Base-by-base conservation (phyloP, 345 rosid genomes). In the Eucalyptus guilfoylei region DNA sequence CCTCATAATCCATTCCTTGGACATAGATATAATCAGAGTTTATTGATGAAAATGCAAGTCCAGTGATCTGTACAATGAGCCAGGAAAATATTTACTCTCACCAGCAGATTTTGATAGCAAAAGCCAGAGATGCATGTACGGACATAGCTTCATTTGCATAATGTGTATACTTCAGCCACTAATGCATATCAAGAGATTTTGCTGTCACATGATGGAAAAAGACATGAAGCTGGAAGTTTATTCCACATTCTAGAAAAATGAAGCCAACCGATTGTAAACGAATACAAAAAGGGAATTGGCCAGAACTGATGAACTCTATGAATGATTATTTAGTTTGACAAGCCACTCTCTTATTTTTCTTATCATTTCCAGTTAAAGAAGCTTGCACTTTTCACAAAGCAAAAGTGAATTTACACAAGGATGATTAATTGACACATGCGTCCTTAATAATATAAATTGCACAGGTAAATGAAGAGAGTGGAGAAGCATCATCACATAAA, bases 1-100 rank as follows among this genome's bases (percentile, higher is more conserved):
- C 96, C 97, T 95, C 97, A 90, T 94, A 95, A 90, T 96, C 96
- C 86, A 94, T 90, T 69, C 96, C 97, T 90, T 95, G 96, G 72
- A 96, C 86, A 80, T 93, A 94, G 91, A 95, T 92, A 88, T 92
- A 94, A 89, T 93, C 88, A 4, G 95, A 87, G 90, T 94, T 89
- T 30, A 96, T 81, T 16, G 96, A 95, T 28, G 96, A 96, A 92
- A 94, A 95, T 76, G 96, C 92, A 86, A 95, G 96, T 89, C 98
- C 95, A 17, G 95, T 95, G 90, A 96, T 94, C 96, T 96, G 94
- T 90, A 88, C 32, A 48, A 89, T 14, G 58, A 90, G 80, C 49
- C 85, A 52, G 62, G 16, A 49, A n/a, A 86, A 86, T 21, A 50
- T 49, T 86, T 16, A 80, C 87, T 50, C 47, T 14, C 72, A 54